Evolutionary conservation across 106 monocot genomes (phyloP).

Genomic region (Alisma plantagoaquatica): DNA sequence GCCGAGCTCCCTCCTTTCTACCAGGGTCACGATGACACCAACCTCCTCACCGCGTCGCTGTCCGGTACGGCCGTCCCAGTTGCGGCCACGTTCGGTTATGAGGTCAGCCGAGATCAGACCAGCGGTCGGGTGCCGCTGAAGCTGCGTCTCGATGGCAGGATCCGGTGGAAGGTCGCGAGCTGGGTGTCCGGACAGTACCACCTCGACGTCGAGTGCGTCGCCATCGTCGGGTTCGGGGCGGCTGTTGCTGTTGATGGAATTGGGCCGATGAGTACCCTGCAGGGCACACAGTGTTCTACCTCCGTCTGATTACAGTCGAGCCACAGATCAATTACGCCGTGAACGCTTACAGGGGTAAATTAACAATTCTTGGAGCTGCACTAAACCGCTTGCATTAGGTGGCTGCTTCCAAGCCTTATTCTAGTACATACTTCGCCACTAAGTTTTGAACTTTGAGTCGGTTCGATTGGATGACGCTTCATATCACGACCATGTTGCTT

Average conservation of each 20-base stretch:
- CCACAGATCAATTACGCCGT: no score
- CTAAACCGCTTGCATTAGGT: no score
- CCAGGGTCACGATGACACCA: slow-evolving; percentile 38
- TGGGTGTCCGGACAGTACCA: slow-evolving; percentile 58
- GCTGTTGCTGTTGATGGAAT: no score
- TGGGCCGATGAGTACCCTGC: slow-evolving; percentile 16
- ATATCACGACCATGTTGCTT: no score
- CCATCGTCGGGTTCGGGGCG: slow-evolving; percentile 20
- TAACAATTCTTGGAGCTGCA: no score
- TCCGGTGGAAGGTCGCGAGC: slow-evolving; percentile 74
- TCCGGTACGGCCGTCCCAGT: slow-evolving; percentile 34
- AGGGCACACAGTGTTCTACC: slow-evolving; percentile 50
- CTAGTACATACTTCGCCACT: no score
- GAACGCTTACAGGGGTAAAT: no score
- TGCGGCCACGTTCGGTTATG: slow-evolving; percentile 24
- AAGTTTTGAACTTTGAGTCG: no score
- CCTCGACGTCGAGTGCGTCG: slow-evolving; percentile 50
- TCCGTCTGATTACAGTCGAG: slow-evolving; percentile 9
- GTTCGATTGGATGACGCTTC: no score
- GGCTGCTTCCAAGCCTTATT: no score
- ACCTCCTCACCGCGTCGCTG: slow-evolving; percentile 38
- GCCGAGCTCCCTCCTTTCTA: slow-evolving; percentile 22
- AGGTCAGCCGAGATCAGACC: slow-evolving; percentile 36
- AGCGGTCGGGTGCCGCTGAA: slow-evolving; percentile 26
- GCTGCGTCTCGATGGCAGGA: slow-evolving; percentile 39